Conservation (phyloP, 345 rosid species). For the Acer negundo region DNA sequence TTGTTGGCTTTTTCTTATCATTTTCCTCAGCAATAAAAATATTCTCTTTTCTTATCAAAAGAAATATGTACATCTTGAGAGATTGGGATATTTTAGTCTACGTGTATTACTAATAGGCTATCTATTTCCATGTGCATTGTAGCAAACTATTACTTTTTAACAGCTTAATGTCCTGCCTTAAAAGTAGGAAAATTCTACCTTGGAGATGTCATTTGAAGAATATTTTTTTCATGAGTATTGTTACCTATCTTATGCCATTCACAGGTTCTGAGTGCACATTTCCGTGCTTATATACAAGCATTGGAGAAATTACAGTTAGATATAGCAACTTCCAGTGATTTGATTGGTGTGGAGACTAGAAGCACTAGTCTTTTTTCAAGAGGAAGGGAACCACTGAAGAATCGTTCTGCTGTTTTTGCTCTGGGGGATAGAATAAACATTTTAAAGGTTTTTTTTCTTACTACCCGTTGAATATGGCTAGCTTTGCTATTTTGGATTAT, state of each 20-base stretch:
- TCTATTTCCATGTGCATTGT: neutral
- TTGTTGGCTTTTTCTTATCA: neutral
- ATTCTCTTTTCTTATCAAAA: too few relatives aligned
- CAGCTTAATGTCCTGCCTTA: neutral
- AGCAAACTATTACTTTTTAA: neutral
- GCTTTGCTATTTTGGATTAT: neutral
- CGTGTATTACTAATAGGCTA: neutral
- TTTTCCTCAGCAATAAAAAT: neutral
- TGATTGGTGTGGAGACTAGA: constrained; percentile 97
- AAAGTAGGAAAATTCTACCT: neutral
- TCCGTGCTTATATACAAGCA: constrained; percentile 96
- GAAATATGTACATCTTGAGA: neutral
- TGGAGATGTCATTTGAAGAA: neutral
- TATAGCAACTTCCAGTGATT: constrained; percentile 88
- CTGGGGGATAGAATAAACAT: constrained; percentile 88
- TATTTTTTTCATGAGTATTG: neutral
- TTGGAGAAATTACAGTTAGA: constrained; percentile 93
- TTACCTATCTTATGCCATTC: constrained; percentile 23
- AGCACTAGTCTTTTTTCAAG: constrained; percentile 79
- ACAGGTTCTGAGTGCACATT: constrained; percentile 98
- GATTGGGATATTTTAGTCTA: neutral
- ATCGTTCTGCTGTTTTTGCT: constrained; percentile 92
- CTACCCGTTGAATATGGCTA: neutral
- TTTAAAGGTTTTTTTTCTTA: constrained; percentile 62
- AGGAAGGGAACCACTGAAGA: constrained; percentile 88